Evolutionary conservation across 2,329 filamentous ascomycete genomes (phyloP), one percentile per base, ranked within the genome.

Genomic region (Calcarisporium arbuscula): DNA sequence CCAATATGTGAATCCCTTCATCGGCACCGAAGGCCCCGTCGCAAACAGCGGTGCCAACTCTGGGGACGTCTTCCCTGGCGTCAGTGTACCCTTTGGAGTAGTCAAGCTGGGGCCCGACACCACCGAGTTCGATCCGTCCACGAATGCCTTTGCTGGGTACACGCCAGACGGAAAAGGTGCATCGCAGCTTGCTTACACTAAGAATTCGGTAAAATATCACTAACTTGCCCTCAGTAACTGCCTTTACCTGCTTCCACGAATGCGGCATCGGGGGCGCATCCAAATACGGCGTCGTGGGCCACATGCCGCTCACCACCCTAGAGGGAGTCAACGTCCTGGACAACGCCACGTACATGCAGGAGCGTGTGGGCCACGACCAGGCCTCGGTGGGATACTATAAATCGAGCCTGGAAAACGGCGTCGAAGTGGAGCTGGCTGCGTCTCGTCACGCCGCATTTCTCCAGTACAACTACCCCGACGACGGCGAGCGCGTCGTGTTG

Each of bases 251-350:
- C 64, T 63, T 74, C 53, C 71, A 76, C 38, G 71, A 72, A 40
- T 66, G 63, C 34, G 72, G 72, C 1, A 79, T 72, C 0, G 75
- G 74, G 11, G 75, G 75, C 1, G 67, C 66, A 8, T 70, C 74
- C 1, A 78, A 74, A 37, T 79, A 78, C 38, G 74, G 74, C 1
- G 60, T 76, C 5, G 63, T 72, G 22, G 58, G 67, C 1, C 68
- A 71, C 39, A 59, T 72, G 50, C 69, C 67, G 0, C 50, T 72
- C 8, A 55, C 52, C 4, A 54, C 43, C 2, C 40, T 68, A 2
- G 64, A 66, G 1, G 51, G 54, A 6, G 53, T 71, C 26, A 59
- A 56, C 39, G 50, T 77, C 8, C 58, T 65, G 3, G 70, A 74
- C 44, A 66, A 76, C 12, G 55, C 39, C 3, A 64, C 61, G 2